Percentiles rank a stretch among this genome's conserved stretches.
Evolutionary conservation across 2,329 filamentous ascomycete species (phyloP).

Genomic region (Aspergillus calidoustus): DNA sequence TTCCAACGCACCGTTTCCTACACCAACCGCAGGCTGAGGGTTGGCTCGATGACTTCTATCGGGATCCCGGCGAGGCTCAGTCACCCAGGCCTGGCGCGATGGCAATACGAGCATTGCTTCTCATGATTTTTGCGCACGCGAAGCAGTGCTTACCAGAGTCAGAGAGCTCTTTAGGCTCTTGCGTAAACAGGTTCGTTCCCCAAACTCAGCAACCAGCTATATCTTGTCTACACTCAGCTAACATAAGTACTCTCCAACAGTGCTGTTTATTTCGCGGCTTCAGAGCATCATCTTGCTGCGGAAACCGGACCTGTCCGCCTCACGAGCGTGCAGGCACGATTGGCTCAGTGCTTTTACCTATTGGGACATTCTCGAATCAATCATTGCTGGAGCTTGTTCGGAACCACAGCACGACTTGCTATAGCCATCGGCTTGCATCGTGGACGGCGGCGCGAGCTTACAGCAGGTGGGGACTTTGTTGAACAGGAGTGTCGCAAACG

Average conservation of each 20-base stretch:
- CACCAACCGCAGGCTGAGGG: constrained; percentile 21
- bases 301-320: constrained; percentile 40
- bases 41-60: constrained; percentile 27
- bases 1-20: constrained; percentile 28
- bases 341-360: constrained; percentile 43
- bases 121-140: constrained; percentile 60
- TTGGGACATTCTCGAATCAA: constrained; percentile 40
- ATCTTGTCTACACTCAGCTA: background rate
- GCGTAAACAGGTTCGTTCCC: constrained; percentile 20
- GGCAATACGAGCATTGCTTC: constrained; percentile 50
- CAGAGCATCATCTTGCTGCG: constrained; percentile 37
- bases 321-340: constrained; percentile 46
- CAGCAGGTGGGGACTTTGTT: constrained; percentile 17
- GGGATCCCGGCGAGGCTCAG: constrained; percentile 3
- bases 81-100: constrained; percentile 10
- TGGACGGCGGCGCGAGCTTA: constrained; percentile 19
- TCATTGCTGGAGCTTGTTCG: constrained; percentile 42
- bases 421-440: constrained; percentile 40
- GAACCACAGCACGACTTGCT: constrained; percentile 37
- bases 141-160: constrained; percentile 46
- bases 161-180: constrained; percentile 23
- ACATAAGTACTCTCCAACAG: constrained; percentile 9
- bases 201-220: background rate
- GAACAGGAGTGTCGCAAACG: constrained; percentile 23
- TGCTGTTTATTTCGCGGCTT: constrained; percentile 26